Percentiles rank a stretch among this genome's conserved stretches.
These are phyloP conservation scores for Fusarium sp. DNA, from an alignment of 2,329 filamentous ascomycete genomes.

Conservation along the genomic window DNA sequence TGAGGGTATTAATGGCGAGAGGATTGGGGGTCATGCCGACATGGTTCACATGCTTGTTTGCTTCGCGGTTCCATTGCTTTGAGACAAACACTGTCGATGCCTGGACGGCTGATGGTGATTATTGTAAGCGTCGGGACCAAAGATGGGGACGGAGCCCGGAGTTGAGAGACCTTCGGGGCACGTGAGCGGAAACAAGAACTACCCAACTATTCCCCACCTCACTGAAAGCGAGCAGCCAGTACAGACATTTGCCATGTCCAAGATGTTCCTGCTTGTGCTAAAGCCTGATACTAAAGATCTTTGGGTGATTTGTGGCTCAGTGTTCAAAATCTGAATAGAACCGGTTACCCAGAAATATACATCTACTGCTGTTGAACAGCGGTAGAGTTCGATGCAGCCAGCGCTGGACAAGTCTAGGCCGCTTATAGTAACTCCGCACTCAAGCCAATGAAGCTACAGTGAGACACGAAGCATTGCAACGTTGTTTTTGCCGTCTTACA, in stretches of 20 bases:
- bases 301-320: too few species aligned
- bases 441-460: not conserved
- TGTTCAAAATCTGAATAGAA: too few species aligned
- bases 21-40: not conserved
- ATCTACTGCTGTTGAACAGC: not conserved
- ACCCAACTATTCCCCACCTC: too few species aligned
- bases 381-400: not conserved
- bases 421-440: not conserved
- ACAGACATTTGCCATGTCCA: too few species aligned
- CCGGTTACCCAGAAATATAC: accelerated
- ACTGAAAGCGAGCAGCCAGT: not conserved
- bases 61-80: conserved; percentile 14
- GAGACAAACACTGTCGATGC: not conserved
- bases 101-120: not conserved
- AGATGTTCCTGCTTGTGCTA: not conserved
- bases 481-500: not conserved
- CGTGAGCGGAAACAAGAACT: conserved; percentile 4
- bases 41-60: conserved; percentile 24
- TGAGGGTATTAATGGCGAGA: accelerated
- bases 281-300: too few species aligned
- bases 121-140: not conserved
- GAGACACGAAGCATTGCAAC: not conserved
- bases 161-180: not conserved
- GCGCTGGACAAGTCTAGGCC: not conserved
- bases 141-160: not conserved